Base-by-base conservation (phyloP, 148 eudicot species). In the Camellia granthamiana region DNA sequence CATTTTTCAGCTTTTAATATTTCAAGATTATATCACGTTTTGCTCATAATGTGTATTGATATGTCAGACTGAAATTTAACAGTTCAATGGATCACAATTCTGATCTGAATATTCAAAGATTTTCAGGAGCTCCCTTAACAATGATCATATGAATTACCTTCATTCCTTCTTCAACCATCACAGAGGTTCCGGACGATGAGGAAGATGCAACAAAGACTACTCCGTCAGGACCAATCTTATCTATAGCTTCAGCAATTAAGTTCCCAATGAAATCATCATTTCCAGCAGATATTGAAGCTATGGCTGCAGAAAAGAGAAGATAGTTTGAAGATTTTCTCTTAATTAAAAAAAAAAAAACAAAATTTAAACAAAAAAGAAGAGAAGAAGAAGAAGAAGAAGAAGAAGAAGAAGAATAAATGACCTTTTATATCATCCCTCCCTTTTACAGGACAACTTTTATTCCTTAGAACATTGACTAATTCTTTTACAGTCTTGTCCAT, bases 121-220 rank as follows among this genome's bases (percentile, higher is more conserved):
- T 21, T 13, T 73, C 44, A 72, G 3, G 65, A 81, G 74, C 51
- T 46, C 54, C 52, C 13, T 19, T 63, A 42, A 75, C 41, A 44
- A 67, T 6, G n/a, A 30, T 10, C 47, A 77, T 79, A 79, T 42
- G 72, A 23, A 72, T 80, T 88, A 93, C 98, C 98, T 93, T 91
- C 98, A 95, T 90, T 88, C 97, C 98, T 85, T 95, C 98, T 86
- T 93, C 98, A 77, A 95, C 83, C 43, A 84, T 82, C 77, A 95
- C 78, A 74, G 81, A 86, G 74, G 98, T 93, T 86, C 89, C 93
- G 56, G 91, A 85, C 3, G 94, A 86, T 74, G 92, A 84, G 79
- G 98, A 95, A 60, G 93, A 74, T 85, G 93, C 98, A 54, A 95
- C 83, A 67, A 85, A 84, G 65, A 95, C 88, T 51, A 95, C 86